A percentile compares a stretch with the other conserved stretches of the same genome.
phyloP scores from a whole-genome alignment of 495 filamentous ascomycete genomes.

The Podospora bellae-mahoneyi region DNA sequence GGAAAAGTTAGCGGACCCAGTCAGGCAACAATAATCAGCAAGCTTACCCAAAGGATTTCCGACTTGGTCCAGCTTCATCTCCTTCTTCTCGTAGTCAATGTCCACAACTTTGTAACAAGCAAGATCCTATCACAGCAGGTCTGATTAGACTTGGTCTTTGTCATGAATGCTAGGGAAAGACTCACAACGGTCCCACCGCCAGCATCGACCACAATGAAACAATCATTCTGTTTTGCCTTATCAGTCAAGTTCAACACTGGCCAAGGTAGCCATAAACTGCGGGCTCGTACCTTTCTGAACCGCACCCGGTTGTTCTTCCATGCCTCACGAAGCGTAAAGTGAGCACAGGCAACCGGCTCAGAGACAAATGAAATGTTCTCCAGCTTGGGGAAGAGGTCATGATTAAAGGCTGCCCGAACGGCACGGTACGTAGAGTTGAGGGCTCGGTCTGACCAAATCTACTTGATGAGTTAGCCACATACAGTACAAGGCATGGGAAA shows the following conservation, averaged over 20 bases:
- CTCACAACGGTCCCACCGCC: conserved; percentile 52
- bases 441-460: conserved; percentile 35
- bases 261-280: background rate
- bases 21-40: background rate
- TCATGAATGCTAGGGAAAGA: background rate
- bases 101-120: conserved; percentile 29
- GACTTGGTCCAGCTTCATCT: conserved; percentile 24
- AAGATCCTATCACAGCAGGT: conserved; percentile 21
- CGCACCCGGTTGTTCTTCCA: conserved; percentile 17
- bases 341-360: conserved; percentile 56
- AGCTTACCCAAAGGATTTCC: conserved; percentile 19
- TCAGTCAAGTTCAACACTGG: conserved; percentile 7
- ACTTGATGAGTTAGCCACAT: background rate
- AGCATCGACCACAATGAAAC: conserved; percentile 55
- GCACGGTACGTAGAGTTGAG: conserved; percentile 35
- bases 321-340: conserved; percentile 45
- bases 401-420: conserved; percentile 28
- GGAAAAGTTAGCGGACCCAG: conserved; percentile 1
- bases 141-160: background rate
- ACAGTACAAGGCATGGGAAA: background rate
- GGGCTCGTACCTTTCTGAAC: conserved; percentile 20
- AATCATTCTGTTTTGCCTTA: conserved; percentile 41
- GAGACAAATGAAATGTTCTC: conserved; percentile 44
- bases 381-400: conserved; percentile 26
- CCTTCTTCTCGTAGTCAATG: conserved; percentile 24